Evolutionary conservation across 495 filamentous ascomycete species (phyloP), one percentile per base, ranked within the genome.

Genomic region (Talaromyces thailandensis): DNA sequence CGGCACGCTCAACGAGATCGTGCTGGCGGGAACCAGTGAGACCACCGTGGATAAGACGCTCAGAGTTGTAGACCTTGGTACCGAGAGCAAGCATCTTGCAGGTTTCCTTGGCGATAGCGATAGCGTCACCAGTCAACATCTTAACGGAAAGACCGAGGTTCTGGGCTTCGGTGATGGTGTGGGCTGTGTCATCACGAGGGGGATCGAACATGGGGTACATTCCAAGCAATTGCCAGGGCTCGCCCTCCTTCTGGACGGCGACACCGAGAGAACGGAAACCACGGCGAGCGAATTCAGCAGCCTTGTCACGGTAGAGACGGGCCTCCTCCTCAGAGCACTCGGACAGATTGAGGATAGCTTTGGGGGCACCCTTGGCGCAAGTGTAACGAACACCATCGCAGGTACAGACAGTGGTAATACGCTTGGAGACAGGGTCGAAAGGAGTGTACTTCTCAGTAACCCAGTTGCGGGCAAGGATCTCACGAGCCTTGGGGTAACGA

Each of bases 241-340:
- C 82, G 69, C 85, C 79, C 71, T 84, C 83, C 76, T 85, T 84
- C 78, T 84, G 81, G 70, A 84, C 81, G 63, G 87, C 87, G 67
- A 91, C 87, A 82, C 87, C 87, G 62, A 91, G 84, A 64, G 87
- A 89, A 76, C 87, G 86, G 86, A 91, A 91, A 81, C 87, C 87
- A 85, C 87, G 84, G 62, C 85, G 84, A 75, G 87, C 87, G 75
- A 90, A 90, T 69, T 90, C 86, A 58, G 81, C 72, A 62, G 86
- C 84, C 81, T 88, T 90, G 63, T 82, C 78, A 75, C 82, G 82
- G 84, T 87, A 90, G 64, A 85, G 76, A 65, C 81, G 70, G 62
- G 84, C 78, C 68, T 84, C 84, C 69, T 87, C 84, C 71, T 81
- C 76, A 62, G 81, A 82, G 79, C 86, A 89, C 68, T 84, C 73